These are phyloP conservation scores for Moniliella sp. DNA, from an alignment of 1,284 basidiomycete genomes.

Conservation along the genomic window DNA sequence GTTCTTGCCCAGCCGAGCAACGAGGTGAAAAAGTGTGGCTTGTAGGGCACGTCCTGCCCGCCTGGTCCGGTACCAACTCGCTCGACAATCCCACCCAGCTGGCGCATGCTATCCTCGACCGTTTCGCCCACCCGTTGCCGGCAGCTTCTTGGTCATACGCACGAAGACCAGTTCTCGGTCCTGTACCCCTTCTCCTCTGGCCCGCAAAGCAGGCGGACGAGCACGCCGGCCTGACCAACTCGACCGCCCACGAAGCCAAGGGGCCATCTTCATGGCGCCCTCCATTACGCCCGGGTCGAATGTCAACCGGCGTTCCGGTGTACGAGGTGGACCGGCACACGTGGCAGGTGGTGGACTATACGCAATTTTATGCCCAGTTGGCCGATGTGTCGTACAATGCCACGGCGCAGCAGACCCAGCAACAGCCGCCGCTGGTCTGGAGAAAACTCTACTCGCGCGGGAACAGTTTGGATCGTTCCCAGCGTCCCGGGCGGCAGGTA, in stretches of 20 bases:
- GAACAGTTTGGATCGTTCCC: conserved; percentile 45
- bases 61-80: conserved; percentile 48
- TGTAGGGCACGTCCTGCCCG: conserved; percentile 52
- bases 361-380: conserved; percentile 23
- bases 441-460: conserved; percentile 55
- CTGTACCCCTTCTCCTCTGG: no score
- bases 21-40: conserved; percentile 45
- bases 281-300: conserved; percentile 39
- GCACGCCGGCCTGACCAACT: no score
- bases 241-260: no score
- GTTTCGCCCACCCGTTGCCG: conserved; percentile 56
- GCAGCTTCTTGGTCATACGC: conserved; percentile 61
- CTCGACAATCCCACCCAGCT: conserved; percentile 25
- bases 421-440: no score
- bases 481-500: conserved; percentile 4
- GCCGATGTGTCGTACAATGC: conserved; percentile 4
- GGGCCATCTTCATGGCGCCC: conserved; percentile 39
- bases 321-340: conserved; percentile 52
- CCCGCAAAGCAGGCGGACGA: no score
- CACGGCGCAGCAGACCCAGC: no score
- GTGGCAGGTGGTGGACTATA: conserved; percentile 28
- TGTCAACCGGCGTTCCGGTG: conserved; percentile 55
- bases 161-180: conserved; percentile 57
- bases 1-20: conserved; percentile 43
- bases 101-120: conserved; percentile 45